These are phyloP conservation scores for Cyberlindnera bimundalis DNA, from an alignment of 805 yeast species.

Conservation along the genomic window DNA sequence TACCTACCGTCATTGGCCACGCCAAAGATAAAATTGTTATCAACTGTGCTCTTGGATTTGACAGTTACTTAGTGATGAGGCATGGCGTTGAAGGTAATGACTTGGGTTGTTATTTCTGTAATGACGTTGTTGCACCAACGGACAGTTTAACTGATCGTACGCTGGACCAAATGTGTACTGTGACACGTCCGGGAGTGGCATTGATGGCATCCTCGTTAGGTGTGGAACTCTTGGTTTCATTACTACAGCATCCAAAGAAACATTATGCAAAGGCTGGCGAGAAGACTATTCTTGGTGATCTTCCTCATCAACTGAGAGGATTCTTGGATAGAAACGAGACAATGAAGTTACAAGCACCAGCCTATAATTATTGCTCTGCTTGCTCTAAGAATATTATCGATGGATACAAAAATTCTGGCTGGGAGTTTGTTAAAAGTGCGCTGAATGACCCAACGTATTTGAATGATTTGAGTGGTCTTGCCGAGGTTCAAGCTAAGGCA, in stretches of 20 bases:
- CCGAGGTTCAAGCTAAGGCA: slow-evolving; percentile 66
- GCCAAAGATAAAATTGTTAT: slow-evolving; percentile 69
- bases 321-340: slow-evolving; percentile 65
- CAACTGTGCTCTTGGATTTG: slow-evolving; percentile 95
- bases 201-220: slow-evolving; percentile 81
- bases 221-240: slow-evolving; percentile 74
- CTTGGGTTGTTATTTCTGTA: slow-evolving; percentile 93
- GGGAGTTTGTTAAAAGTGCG: slow-evolving; percentile 79
- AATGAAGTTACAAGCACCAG: slow-evolving; percentile 64
- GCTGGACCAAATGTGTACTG: slow-evolving; percentile 98
- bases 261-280: slow-evolving; percentile 32
- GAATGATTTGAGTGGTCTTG: slow-evolving; percentile 77
- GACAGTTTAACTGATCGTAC: slow-evolving; percentile 87
- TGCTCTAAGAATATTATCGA: slow-evolving; percentile 64
- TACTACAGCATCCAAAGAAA: slow-evolving; percentile 61
- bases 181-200: slow-evolving; percentile 95
- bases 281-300: slow-evolving; percentile 53
- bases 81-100: slow-evolving; percentile 53
- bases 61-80: slow-evolving; percentile 88
- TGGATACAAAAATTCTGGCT: slow-evolving; percentile 51
- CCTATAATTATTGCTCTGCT: slow-evolving; percentile 79
- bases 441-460: slow-evolving; percentile 62
- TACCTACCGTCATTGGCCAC: slow-evolving; percentile 83
- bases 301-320: slow-evolving; percentile 92
- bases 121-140: slow-evolving; percentile 91